Conservation (phyloP, 805 yeast genomes). For the Scheffersomyces lignosus region DNA sequence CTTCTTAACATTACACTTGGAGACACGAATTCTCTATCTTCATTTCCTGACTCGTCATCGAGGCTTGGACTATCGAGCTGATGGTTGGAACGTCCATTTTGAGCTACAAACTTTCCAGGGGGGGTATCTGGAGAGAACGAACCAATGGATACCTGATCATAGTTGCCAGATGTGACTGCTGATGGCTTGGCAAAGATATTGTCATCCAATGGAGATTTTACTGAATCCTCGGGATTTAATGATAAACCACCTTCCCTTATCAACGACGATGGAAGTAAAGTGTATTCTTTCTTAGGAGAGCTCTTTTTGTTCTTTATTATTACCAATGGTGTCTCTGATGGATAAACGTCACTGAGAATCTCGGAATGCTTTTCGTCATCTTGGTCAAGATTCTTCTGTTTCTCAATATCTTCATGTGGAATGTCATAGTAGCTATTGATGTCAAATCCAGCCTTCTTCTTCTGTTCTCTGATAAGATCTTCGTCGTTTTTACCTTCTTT, state of each 20-base stretch:
- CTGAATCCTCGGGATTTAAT: background rate
- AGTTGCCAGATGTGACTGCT: background rate
- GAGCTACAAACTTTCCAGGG: slow-evolving; percentile 8
- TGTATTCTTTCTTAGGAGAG: slow-evolving; percentile 2
- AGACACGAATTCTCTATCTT: background rate
- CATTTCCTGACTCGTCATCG: slow-evolving; percentile 1
- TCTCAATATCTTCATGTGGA: slow-evolving; percentile 18
- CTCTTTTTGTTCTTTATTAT: slow-evolving; percentile 24
- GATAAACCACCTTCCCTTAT: background rate
- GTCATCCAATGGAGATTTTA: background rate
- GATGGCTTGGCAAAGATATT: background rate
- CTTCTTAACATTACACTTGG: slow-evolving; percentile 22
- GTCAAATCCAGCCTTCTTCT: slow-evolving; percentile 15
- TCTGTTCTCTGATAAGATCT: slow-evolving; percentile 13
- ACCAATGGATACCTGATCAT: slow-evolving; percentile 33
- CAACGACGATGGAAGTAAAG: background rate
- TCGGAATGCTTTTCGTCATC: slow-evolving; percentile 41
- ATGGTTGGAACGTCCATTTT: background rate
- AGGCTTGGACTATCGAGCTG: slow-evolving; percentile 2
- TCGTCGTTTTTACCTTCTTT: slow-evolving; percentile 16
- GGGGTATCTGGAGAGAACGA: slow-evolving; percentile 41
- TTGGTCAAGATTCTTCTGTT: slow-evolving; percentile 1
- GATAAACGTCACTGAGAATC: slow-evolving; percentile 41
- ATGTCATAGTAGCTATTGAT: slow-evolving; percentile 18
- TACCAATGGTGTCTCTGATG: slow-evolving; percentile 34